Evolutionary conservation across 2,329 filamentous ascomycete genomes (phyloP).

Genomic region (Sordariomycetes sp.): DNA sequence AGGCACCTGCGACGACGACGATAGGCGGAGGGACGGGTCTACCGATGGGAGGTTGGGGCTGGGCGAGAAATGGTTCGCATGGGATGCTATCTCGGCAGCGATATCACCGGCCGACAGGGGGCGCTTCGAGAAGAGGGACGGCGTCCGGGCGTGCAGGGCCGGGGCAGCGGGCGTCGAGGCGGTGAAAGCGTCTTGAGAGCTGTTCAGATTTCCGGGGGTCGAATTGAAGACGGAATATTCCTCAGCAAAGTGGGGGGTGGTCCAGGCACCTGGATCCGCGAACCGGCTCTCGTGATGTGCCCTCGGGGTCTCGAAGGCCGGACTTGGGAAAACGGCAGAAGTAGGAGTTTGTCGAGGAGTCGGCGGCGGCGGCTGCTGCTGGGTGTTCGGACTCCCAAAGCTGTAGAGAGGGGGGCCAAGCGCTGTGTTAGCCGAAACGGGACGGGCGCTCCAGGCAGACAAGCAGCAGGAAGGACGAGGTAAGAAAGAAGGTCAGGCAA

Average conservation of each 20-base stretch:
- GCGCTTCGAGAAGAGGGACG: constrained; percentile 22
- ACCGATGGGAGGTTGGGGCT: constrained; percentile 46
- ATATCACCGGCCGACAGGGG: constrained; percentile 39
- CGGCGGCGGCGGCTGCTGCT: too few relatives aligned
- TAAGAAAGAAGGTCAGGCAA: constrained; percentile 1
- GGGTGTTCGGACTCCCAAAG: constrained; percentile 54
- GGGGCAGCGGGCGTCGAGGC: constrained; percentile 25
- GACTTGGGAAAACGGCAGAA: constrained; percentile 40
- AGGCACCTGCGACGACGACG: constrained; percentile 44
- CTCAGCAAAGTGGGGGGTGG: constrained; percentile 52
- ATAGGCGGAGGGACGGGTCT: constrained; percentile 45
- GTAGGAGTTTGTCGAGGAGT: constrained; percentile 49
- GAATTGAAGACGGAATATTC: constrained; percentile 56
- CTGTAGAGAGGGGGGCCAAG: constrained; percentile 25
- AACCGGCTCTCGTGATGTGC: constrained; percentile 19
- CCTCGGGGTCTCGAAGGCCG: constrained; percentile 47
- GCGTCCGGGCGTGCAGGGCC: neutral
- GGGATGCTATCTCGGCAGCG: constrained; percentile 42
- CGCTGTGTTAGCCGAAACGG: constrained; percentile 6
- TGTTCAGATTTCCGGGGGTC: constrained; percentile 48
- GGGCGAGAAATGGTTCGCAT: constrained; percentile 51
- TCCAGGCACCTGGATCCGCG: constrained; percentile 36
- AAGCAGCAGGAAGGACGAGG: constrained; percentile 6
- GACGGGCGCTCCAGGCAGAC: neutral
- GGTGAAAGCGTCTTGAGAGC: constrained; percentile 30